phyloP scores from a whole-genome alignment of 108 stramenopile species.

The Cyclostephanos invisitatus region DNA sequence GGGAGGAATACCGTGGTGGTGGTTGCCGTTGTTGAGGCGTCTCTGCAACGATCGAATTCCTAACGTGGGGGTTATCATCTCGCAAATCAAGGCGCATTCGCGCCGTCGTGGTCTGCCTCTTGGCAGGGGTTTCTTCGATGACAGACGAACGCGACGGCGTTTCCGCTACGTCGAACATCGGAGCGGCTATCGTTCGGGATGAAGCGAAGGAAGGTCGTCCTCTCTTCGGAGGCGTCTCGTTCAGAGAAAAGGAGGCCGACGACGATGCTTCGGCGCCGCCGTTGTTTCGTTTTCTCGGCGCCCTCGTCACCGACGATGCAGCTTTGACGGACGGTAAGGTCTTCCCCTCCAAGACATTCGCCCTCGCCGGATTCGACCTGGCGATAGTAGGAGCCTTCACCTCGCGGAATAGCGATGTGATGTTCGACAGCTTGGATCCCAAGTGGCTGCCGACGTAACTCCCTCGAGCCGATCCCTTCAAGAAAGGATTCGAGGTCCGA shows the following conservation, averaged over 20 bases:
- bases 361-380: constrained; percentile 3
- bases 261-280: background rate
- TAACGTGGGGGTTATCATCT: background rate
- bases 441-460: constrained; percentile 47
- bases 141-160: constrained; percentile 10
- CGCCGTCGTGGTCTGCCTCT: background rate
- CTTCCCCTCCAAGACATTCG: background rate
- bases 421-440: constrained; percentile 46
- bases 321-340: constrained; percentile 7
- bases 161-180: constrained; percentile 6
- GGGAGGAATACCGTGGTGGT: constrained; percentile 9
- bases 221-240: constrained; percentile 34
- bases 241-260: background rate
- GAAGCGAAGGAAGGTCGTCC: constrained; percentile 7
- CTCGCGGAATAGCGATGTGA: constrained; percentile 46
- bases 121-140: constrained; percentile 31
- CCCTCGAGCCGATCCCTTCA: constrained; percentile 47
- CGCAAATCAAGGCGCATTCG: constrained; percentile 1
- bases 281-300: background rate
- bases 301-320: background rate
- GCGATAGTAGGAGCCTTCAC: constrained; percentile 36
- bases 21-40: constrained; percentile 25
- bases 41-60: constrained; percentile 11
- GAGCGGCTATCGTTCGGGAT: background rate
- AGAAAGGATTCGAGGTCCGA: constrained; percentile 36